Evolutionary conservation across 1,284 basidiomycete species (phyloP), one percentile per base, ranked within the genome.

Genomic region (Sanghuangporus sanghuang): DNA sequence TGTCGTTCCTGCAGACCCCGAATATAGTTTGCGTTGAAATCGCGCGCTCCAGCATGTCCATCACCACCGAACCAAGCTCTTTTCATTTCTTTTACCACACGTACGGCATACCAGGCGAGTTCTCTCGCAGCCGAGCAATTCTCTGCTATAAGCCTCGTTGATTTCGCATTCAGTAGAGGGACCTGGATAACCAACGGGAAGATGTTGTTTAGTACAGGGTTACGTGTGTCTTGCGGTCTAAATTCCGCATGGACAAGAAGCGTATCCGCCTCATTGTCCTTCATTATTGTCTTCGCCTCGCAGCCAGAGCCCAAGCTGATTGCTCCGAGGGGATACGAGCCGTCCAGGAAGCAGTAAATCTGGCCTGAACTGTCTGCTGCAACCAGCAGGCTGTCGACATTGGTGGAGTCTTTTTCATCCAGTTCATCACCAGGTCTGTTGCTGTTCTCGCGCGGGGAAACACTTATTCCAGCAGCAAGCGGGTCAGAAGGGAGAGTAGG

Each of bases 261-360:
- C 35, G 50, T 56, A 59, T 62, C 63, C 52, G 59, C 58, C 59
- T 73, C 72, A 44, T 78, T 77, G 65, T 81, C 75, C 70, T 85
- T 87, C 73, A 79, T 77, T 44, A 89, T 68, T 3, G 81, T 81
- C n/a, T 71, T 66, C 48, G 81, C 76, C 46, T 74, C 70, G 32
- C 75, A 72, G 40, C 74, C 72, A 58, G 67, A 67, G 46, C 77
- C 79, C 44, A 83, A 67, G 46, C 68, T 71, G 49, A 89, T 73
- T 40, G 81, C 77, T 42, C 94, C 93, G 39, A 96, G 79, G 53
- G 88, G 83, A 74, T 90, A 93, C 64, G 84, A 84, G 27, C 93
- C 93, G 70, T 95, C 92, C 56, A 95, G 76, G 73, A 85, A 92
- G 68, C 76, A 81, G 70, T 86, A 81, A 55, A 90, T 71, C 64